A percentile compares a stretch with the other conserved stretches of the same genome.
Conservation (phyloP, 495 filamentous ascomycete species). For the Hypomontagnella submonticulosa region DNA sequence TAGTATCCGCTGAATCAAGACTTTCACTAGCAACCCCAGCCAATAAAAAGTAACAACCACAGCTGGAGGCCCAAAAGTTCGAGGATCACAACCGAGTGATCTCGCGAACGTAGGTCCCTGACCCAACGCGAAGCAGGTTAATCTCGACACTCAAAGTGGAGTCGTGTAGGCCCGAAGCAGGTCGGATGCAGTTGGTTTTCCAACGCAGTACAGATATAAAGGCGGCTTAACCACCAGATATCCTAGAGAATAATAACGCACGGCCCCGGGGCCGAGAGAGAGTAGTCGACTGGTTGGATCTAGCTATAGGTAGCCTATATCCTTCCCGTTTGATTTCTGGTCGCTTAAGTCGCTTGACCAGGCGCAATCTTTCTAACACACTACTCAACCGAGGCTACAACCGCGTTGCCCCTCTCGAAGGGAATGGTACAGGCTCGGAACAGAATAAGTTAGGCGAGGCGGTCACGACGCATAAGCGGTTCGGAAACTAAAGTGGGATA, state of each 20-base stretch:
- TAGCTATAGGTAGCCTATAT: slow-evolving; percentile 11
- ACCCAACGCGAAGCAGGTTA: slow-evolving; percentile 2
- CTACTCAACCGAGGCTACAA: slow-evolving; percentile 4
- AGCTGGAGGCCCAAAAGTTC: background rate
- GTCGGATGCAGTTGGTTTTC: slow-evolving; percentile 20
- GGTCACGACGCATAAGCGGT: slow-evolving; percentile 28
- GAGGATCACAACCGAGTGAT: slow-evolving; percentile 19
- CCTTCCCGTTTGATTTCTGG: no score
- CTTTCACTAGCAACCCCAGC: slow-evolving; percentile 12
- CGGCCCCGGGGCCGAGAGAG: slow-evolving; percentile 14
- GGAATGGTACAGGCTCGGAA: background rate
- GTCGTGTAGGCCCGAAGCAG: slow-evolving; percentile 4
- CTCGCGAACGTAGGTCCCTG: slow-evolving; percentile 16
- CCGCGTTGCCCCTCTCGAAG: slow-evolving; percentile 3
- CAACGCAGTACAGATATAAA: slow-evolving; percentile 21
- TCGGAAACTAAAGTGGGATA: slow-evolving; percentile 18
- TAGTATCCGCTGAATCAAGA: slow-evolving; percentile 10
- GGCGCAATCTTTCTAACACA: slow-evolving; percentile 10
- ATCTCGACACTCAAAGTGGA: slow-evolving; percentile 25
- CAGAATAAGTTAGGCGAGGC: background rate
- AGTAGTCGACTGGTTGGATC: slow-evolving; percentile 17
- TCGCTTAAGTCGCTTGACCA: background rate
- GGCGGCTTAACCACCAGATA: slow-evolving; percentile 5
- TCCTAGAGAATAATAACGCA: slow-evolving; percentile 15
- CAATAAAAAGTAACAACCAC: slow-evolving; percentile 25